phyloP scores from a whole-genome alignment of 805 yeast genomes.

The Dipodascus albidus region DNA sequence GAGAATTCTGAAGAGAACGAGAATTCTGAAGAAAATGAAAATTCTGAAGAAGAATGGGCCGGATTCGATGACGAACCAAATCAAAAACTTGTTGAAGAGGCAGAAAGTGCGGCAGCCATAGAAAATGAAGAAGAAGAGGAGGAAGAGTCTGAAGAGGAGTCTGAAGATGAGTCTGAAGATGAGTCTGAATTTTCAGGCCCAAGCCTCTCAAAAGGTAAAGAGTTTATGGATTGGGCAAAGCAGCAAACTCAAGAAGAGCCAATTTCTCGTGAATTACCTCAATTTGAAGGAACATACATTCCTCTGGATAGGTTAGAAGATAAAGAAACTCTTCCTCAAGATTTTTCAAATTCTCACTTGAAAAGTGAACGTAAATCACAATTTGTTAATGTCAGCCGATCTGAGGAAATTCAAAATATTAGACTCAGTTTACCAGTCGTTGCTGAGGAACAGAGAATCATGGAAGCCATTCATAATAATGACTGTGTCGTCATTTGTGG shows the following conservation, averaged over 20 bases:
- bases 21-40: constrained; percentile 13
- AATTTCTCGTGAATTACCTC: constrained; percentile 46
- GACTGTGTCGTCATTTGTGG: constrained; percentile 90
- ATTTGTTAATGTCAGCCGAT: constrained; percentile 56
- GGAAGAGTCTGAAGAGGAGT: constrained; percentile 18
- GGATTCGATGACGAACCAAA: constrained; percentile 5
- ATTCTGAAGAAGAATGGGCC: neutral
- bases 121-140: constrained; percentile 19
- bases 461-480: constrained; percentile 92
- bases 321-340: constrained; percentile 55
- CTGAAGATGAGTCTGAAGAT: constrained; percentile 12
- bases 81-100: constrained; percentile 1
- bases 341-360: constrained; percentile 46
- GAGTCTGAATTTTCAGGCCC: constrained; percentile 13
- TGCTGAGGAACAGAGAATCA: constrained; percentile 79
- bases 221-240: constrained; percentile 86
- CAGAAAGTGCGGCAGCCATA: constrained; percentile 5
- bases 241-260: constrained; percentile 52
- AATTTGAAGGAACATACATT: constrained; percentile 36
- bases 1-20: constrained; percentile 12
- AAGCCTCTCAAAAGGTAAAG: constrained; percentile 36
- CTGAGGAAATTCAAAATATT: constrained; percentile 50
- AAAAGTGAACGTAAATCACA: constrained; percentile 45
- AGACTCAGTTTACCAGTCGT: constrained; percentile 77
- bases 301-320: constrained; percentile 61